A percentile compares a stretch with the other conserved stretches of the same genome.
phyloP scores from a whole-genome alignment of 306 rosid species.

The Fragaria nilgerrensis region DNA sequence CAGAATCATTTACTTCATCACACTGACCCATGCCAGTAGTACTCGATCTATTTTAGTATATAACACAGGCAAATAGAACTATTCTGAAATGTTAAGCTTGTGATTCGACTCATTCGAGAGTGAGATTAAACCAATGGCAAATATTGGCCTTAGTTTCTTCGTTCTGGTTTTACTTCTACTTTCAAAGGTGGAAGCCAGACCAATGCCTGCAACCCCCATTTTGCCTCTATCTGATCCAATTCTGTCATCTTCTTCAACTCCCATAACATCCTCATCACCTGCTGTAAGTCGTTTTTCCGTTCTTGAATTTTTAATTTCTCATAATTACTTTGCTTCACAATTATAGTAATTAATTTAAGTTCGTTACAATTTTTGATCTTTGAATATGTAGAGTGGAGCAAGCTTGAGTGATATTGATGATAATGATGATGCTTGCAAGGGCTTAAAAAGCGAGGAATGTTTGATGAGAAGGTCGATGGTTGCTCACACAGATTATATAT shows the following conservation, averaged over 20 bases:
- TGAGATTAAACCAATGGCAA: conserved; percentile 28
- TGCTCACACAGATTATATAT: conserved; percentile 61
- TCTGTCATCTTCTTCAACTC: conserved; percentile 14
- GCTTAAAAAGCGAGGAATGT: conserved; percentile 41
- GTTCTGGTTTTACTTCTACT: conserved; percentile 32
- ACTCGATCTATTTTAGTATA: not conserved
- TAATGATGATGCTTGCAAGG: conserved; percentile 37
- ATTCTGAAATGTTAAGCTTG: conserved; percentile 5
- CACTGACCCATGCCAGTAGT: not conserved
- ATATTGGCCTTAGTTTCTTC: conserved; percentile 29
- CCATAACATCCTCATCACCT: not conserved
- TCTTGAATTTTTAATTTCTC: too few species aligned
- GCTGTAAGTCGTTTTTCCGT: conserved; percentile 23
- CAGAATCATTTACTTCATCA: conserved; percentile 7
- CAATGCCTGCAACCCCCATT: conserved; percentile 11
- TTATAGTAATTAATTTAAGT: not conserved
- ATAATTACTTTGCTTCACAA: not conserved
- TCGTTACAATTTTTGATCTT: not conserved
- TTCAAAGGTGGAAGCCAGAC: conserved; percentile 29
- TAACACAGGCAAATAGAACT: not conserved
- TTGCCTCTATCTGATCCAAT: conserved; percentile 24
- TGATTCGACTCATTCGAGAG: not conserved
- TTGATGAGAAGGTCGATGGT: conserved; percentile 41
- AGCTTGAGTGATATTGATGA: conserved; percentile 18
- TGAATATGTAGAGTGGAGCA: conserved; percentile 26